phyloP scores from a whole-genome alignment of 495 filamentous ascomycete species.

The Trichoderma asperelloides region DNA sequence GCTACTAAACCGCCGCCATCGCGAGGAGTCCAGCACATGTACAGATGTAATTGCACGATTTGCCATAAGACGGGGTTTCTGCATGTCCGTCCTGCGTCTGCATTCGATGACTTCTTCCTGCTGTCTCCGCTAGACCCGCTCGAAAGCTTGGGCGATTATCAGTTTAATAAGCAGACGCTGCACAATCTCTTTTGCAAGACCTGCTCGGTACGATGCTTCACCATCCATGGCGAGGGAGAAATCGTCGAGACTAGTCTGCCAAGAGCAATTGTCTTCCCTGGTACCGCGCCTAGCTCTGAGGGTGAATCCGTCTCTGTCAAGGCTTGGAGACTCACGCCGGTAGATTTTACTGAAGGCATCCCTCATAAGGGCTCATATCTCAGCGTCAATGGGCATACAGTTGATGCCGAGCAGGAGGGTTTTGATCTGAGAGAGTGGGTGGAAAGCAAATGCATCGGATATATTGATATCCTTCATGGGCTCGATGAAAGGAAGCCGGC shows the following conservation, averaged over 20 bases:
- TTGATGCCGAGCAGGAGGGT: constrained; percentile 19
- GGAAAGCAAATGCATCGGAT: constrained; percentile 20
- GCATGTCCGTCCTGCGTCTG: constrained; percentile 20
- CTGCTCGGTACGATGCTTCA: constrained; percentile 27
- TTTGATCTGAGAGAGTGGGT: constrained; percentile 20
- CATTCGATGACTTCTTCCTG: constrained; percentile 25
- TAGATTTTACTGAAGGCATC: constrained; percentile 13
- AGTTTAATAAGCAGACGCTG: constrained; percentile 16
- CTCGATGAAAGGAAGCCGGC: background rate
- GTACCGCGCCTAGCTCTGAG: constrained; percentile 11
- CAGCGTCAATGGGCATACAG: constrained; percentile 21
- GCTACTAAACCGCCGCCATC: constrained; percentile 9
- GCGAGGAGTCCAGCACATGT: constrained; percentile 14
- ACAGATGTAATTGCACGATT: constrained; percentile 27
- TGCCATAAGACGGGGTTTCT: constrained; percentile 26
- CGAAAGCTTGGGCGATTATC: constrained; percentile 19
- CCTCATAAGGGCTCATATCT: constrained; percentile 14
- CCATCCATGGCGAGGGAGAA: constrained; percentile 21
- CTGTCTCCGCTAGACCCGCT: constrained; percentile 21
- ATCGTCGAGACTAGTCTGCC: constrained; percentile 16
- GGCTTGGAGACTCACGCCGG: constrained; percentile 19
- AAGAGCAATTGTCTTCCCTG: background rate
- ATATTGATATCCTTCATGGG: constrained; percentile 13
- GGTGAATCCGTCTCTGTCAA: constrained; percentile 15
- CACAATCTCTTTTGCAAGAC: constrained; percentile 25